phyloP scores from a whole-genome alignment of 2,329 filamentous ascomycete species.

The Chaetomium sp. region DNA sequence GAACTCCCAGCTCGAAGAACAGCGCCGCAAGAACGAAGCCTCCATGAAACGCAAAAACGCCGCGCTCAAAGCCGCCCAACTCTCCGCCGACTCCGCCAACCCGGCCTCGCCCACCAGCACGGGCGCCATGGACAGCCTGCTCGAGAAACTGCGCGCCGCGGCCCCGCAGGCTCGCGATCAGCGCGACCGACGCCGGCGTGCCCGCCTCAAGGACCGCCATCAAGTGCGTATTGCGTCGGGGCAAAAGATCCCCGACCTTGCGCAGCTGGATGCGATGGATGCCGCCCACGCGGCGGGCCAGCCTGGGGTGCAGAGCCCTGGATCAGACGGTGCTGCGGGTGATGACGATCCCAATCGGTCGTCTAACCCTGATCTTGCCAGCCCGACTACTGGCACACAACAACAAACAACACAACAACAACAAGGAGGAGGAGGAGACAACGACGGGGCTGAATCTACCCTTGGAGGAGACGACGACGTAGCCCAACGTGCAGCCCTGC shows the following conservation, averaged over 20 bases:
- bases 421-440: neutral
- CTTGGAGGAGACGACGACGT: conserved; percentile 57
- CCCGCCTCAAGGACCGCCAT: conserved; percentile 82
- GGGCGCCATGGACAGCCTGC: conserved; percentile 90
- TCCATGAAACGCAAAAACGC: conserved; percentile 84
- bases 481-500: conserved; percentile 72
- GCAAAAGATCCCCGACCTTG: conserved; percentile 73
- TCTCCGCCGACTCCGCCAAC: conserved; percentile 32
- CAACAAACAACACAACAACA: conserved; percentile 10
- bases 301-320: conserved; percentile 32
- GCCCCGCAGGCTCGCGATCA: conserved; percentile 86
- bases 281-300: conserved; percentile 26
- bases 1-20: conserved; percentile 79
- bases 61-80: conserved; percentile 49
- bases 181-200: conserved; percentile 78
- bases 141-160: conserved; percentile 90
- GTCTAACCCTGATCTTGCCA: conserved; percentile 42
- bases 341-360: conserved; percentile 44
- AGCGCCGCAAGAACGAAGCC: conserved; percentile 75
- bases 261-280: conserved; percentile 38
- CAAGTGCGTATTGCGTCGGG: conserved; percentile 85
- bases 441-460: conserved; percentile 25
- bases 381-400: conserved; percentile 33
- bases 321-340: conserved; percentile 30
- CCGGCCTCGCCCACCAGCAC: conserved; percentile 65